phyloP scores from a whole-genome alignment of 805 yeast genomes.

The Debaryomyces prosopidis region DNA sequence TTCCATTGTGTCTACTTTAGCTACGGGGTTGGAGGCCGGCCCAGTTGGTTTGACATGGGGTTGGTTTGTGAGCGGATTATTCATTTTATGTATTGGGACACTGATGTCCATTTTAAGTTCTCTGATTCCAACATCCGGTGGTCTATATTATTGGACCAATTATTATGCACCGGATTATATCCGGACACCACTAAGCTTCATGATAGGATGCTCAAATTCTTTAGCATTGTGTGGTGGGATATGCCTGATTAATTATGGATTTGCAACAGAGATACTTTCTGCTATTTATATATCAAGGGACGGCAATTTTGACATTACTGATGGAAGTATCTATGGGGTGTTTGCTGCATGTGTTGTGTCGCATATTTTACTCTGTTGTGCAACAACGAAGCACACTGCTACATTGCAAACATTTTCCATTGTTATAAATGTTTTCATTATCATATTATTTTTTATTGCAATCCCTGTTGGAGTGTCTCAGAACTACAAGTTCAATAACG shows the following conservation, averaged over 20 bases:
- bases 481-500: conserved; percentile 42
- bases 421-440: conserved; percentile 20
- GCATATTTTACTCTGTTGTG: conserved; percentile 23
- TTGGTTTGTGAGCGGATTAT: conserved; percentile 27
- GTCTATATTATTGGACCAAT: conserved; percentile 37
- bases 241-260: conserved; percentile 31
- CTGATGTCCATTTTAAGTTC: conserved; percentile 29
- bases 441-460: conserved; percentile 26
- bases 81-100: conserved; percentile 27
- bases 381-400: conserved; percentile 23
- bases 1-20: conserved; percentile 25
- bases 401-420: conserved; percentile 27
- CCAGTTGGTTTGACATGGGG: conserved; percentile 34
- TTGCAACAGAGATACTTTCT: conserved; percentile 27
- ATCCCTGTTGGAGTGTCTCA: conserved; percentile 29
- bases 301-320: conserved; percentile 27
- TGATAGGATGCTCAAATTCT: conserved; percentile 30
- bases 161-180: conserved; percentile 26
- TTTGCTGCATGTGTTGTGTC: conserved; percentile 28
- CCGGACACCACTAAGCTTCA: conserved; percentile 22
- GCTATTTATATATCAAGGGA: conserved; percentile 28
- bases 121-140: conserved; percentile 31
- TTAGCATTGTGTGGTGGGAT: conserved; percentile 32
- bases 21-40: conserved; percentile 26
- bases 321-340: conserved; percentile 29